A percentile compares a stretch with the other conserved stretches of the same genome.
Evolutionary conservation across 495 filamentous ascomycete species (phyloP).

Genomic region (Penicillium cosmopolitanum): DNA sequence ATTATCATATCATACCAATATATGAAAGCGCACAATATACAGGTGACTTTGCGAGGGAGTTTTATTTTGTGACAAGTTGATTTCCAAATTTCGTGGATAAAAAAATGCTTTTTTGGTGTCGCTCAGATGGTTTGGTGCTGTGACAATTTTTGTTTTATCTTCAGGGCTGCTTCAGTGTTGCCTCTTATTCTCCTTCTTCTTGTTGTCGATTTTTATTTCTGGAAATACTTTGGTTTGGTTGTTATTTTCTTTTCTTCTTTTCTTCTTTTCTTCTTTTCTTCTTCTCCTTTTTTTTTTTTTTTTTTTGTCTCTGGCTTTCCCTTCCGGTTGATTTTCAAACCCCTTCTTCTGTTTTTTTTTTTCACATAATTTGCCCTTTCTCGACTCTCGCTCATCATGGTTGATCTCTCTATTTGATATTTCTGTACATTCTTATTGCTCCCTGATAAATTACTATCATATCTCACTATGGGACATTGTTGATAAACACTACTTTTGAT

Average conservation of each 20-base stretch:
- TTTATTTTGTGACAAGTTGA: constrained; percentile 7
- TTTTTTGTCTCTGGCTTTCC: not conserved
- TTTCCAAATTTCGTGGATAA: constrained; percentile 21
- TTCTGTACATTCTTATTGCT: constrained; percentile 23
- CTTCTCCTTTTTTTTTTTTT: too few relatives aligned
- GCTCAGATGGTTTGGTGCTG: constrained; percentile 2
- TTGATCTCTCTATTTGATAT: constrained; percentile 2
- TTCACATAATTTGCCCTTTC: constrained; percentile 11
- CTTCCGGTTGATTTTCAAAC: constrained; percentile 9
- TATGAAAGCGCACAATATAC: constrained; percentile 16
- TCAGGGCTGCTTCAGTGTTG: constrained; percentile 6
- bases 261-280: not conserved
- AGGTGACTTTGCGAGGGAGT: constrained; percentile 27
- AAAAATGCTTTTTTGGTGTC: constrained; percentile 22
- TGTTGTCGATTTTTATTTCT: constrained; percentile 2
- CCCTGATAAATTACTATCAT: not conserved
- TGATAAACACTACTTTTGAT: constrained; percentile 24
- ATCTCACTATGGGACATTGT: constrained; percentile 18
- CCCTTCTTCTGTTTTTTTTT: not conserved
- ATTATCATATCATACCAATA: constrained; percentile 22
- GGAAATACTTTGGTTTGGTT: constrained; percentile 9
- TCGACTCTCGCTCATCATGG: constrained; percentile 25
- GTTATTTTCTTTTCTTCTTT: not conserved
- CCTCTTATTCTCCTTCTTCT: constrained; percentile 8
- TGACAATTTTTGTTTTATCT: not conserved